phyloP scores from a whole-genome alignment of 805 yeast genomes.

The Metschnikowia sp. region DNA sequence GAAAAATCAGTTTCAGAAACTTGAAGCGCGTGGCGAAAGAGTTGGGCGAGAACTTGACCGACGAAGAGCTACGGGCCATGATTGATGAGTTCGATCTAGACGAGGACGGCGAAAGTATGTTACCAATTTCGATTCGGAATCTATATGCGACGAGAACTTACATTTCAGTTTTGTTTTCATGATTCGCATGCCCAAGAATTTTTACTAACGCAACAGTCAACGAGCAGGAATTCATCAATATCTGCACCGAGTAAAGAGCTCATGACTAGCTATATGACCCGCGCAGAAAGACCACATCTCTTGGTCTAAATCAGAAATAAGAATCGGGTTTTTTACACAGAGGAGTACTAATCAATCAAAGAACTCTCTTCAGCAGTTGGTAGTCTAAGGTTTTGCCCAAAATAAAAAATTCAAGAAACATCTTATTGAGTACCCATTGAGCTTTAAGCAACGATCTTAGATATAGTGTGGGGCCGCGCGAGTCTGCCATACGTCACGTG shows the following conservation, averaged over 20 bases:
- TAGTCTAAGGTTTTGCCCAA: no score
- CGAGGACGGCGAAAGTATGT: constrained; percentile 83
- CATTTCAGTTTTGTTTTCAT: not conserved
- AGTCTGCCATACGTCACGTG: constrained; percentile 7
- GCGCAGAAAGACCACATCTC: no score
- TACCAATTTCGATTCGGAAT: not conserved
- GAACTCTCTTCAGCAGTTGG: not conserved
- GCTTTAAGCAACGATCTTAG: no score
- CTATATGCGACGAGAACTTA: no score
- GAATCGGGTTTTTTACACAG: no score
- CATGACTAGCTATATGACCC: no score
- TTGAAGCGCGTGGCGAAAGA: constrained; percentile 88
- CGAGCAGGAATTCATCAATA: constrained; percentile 85
- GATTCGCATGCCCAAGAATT: not conserved
- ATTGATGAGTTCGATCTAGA: constrained; percentile 95
- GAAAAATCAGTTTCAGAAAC: constrained; percentile 75
- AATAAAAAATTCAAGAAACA: no score
- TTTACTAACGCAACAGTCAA: constrained; percentile 48
- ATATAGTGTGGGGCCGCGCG: not conserved
- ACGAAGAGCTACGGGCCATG: constrained; percentile 93
- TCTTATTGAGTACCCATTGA: no score
- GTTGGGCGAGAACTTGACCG: constrained; percentile 85
- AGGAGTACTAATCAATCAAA: no score
- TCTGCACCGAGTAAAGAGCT: constrained; percentile 60
- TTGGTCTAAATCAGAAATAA: no score